Conservation (phyloP, 2,329 filamentous ascomycete species). For the Metarhizium guizhouense region DNA sequence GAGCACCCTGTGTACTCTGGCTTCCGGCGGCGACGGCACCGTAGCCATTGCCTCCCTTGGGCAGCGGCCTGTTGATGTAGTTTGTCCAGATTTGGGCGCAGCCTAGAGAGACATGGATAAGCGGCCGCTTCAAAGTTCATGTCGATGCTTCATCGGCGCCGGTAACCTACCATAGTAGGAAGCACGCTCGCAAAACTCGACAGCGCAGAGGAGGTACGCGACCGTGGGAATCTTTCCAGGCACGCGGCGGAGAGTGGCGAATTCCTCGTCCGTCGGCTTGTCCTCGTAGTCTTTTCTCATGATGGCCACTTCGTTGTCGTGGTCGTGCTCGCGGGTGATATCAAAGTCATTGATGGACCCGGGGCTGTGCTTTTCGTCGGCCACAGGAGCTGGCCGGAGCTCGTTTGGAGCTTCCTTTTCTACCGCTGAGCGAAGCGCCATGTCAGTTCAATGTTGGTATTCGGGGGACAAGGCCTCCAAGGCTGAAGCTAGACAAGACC, state of each 20-base stretch:
- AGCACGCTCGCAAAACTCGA: constrained; percentile 52
- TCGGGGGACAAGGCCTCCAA: not conserved
- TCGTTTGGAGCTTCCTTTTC: not conserved
- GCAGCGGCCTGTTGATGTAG: constrained; percentile 52
- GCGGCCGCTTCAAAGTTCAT: not conserved
- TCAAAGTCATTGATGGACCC: not conserved
- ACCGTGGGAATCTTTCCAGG: constrained; percentile 40
- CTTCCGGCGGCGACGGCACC: constrained; percentile 30
- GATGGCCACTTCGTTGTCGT: constrained; percentile 7
- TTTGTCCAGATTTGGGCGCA: constrained; percentile 32
- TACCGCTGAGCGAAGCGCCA: not conserved
- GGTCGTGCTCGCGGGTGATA: not conserved
- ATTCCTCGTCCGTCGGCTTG: constrained; percentile 44
- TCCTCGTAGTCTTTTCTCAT: constrained; percentile 20
- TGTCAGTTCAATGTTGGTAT: not conserved
- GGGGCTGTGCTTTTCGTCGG: not conserved
- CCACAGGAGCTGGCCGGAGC: not conserved
- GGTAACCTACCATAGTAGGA: constrained; percentile 45
- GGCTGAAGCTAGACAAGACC: no score
- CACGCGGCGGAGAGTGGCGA: constrained; percentile 41
- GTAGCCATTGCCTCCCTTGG: constrained; percentile 36
- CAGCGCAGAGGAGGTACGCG: constrained; percentile 48
- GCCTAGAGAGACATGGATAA: constrained; percentile 1
- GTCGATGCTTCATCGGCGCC: not conserved
- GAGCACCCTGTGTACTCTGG: constrained; percentile 45